A percentile compares a stretch with the other conserved stretches of the same genome.
These are phyloP conservation scores for Penstemon barbatus DNA, from an alignment of 257 asterid species.

Conservation along the genomic window DNA sequence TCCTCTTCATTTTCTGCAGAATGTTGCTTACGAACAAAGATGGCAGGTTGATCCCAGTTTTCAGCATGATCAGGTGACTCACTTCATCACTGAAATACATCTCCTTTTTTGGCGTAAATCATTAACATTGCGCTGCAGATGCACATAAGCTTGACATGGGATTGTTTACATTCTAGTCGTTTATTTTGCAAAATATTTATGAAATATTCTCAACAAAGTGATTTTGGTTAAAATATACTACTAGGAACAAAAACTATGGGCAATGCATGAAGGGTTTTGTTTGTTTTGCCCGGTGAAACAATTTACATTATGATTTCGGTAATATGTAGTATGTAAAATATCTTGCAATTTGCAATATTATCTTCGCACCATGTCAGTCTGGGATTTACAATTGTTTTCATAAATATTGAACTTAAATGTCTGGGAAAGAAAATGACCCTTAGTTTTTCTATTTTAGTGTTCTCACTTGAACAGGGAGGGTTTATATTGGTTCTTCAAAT, in stretches of 20 bases:
- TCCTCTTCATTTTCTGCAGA: constrained; percentile 46
- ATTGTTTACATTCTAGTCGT: not conserved
- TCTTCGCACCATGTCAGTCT: constrained; percentile 16
- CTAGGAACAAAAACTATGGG: constrained; percentile 13
- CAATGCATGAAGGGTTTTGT: constrained; percentile 1
- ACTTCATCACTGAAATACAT: constrained; percentile 21
- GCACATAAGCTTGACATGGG: constrained; percentile 14
- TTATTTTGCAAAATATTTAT: not conserved
- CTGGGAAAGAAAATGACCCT: not conserved
- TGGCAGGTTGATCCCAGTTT: constrained; percentile 72
- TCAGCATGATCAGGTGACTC: constrained; percentile 80
- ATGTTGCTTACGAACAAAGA: constrained; percentile 61
- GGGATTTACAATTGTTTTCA: constrained; percentile 11
- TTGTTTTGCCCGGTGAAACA: constrained; percentile 1
- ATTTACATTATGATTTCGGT: constrained; percentile 10
- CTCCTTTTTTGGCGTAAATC: not conserved
- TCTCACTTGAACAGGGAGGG: not conserved
- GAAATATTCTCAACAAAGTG: not conserved
- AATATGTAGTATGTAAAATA: constrained; percentile 7
- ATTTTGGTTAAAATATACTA: constrained; percentile 1
- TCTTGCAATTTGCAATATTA: not conserved
- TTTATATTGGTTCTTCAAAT: not conserved
- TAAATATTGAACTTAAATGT: constrained; percentile 4
- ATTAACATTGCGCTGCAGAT: constrained; percentile 3
- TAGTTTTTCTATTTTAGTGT: not conserved